Evolutionary conservation across 2,329 filamentous ascomycete species (phyloP).

Genomic region (Ceratocystis harringtonii): DNA sequence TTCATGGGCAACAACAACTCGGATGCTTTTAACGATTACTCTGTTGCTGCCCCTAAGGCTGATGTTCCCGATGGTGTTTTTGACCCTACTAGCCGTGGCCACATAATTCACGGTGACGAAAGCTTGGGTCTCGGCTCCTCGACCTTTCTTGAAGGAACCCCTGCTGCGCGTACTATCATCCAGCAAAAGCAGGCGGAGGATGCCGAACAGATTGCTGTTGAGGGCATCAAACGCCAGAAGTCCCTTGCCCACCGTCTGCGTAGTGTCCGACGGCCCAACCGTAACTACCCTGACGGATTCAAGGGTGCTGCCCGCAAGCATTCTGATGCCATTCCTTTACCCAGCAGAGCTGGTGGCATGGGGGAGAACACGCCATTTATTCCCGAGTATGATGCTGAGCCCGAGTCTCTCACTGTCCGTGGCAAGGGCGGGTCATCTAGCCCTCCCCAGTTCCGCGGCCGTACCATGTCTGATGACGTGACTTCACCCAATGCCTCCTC

Average conservation of each 20-base stretch:
- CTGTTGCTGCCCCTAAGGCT: constrained; percentile 27
- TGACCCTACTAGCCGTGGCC: constrained; percentile 51
- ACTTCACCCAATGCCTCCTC: not conserved
- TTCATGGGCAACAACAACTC: constrained; percentile 67
- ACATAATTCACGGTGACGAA: constrained; percentile 71
- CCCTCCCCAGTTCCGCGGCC: constrained; percentile 13
- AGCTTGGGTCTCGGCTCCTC: constrained; percentile 77
- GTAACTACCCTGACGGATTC: constrained; percentile 27
- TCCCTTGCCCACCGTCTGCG: constrained; percentile 85
- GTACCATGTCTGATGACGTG: constrained; percentile 13
- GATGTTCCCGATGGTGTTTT: constrained; percentile 33
- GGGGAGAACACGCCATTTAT: constrained; percentile 13
- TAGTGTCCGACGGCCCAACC: constrained; percentile 49
- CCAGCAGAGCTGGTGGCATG: constrained; percentile 15
- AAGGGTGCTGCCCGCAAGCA: constrained; percentile 26
- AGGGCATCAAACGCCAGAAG: constrained; percentile 74
- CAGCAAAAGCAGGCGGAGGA: constrained; percentile 59
- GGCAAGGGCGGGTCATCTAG: constrained; percentile 22
- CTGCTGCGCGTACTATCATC: constrained; percentile 67
- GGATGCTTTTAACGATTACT: constrained; percentile 79
- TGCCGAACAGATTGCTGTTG: constrained; percentile 37
- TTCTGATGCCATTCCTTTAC: constrained; percentile 25
- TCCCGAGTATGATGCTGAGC: constrained; percentile 48
- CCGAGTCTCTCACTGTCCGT: constrained; percentile 36
- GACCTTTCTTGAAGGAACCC: constrained; percentile 88